Evolutionary conservation across 2,329 filamentous ascomycete genomes (phyloP).

Genomic region (Pseudogymnoascus sp.): DNA sequence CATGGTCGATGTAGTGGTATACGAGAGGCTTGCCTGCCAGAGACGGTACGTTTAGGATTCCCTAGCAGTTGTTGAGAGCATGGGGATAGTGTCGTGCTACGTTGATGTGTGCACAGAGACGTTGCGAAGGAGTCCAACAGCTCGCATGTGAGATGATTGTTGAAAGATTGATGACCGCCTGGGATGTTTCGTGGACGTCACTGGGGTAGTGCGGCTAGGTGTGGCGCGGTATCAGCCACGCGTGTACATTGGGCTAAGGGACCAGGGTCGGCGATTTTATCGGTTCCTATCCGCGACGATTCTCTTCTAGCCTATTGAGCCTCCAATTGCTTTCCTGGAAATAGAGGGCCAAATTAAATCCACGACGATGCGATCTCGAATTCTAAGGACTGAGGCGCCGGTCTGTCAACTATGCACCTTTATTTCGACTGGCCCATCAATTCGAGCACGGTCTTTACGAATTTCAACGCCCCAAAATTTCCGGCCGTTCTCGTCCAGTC

Average conservation of each 20-base stretch:
- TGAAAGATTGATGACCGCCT: conserved; percentile 9
- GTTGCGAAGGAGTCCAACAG: not conserved
- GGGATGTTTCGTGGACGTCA: conserved; percentile 10
- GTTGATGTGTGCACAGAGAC: not conserved
- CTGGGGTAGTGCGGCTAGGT: conserved; percentile 6
- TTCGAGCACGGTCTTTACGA: conserved; percentile 11
- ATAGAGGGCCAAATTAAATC: not conserved
- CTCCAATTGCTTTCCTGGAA: not conserved
- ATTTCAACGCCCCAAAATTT: conserved; percentile 14
- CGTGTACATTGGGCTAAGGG: not conserved
- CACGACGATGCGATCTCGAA: conserved; percentile 34
- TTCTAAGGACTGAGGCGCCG: conserved; percentile 25
- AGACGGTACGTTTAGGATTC: not conserved
- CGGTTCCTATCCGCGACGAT: not conserved
- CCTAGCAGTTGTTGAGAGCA: not conserved
- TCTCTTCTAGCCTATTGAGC: not conserved
- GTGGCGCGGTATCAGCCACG: conserved; percentile 9
- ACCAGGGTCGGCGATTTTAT: conserved; percentile 3
- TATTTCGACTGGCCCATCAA: conserved; percentile 18
- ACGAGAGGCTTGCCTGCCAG: not conserved
- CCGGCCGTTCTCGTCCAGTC: conserved; percentile 19
- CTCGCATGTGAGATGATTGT: not conserved
- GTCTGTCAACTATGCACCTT: conserved; percentile 39
- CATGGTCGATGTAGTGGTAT: conserved; percentile 1
- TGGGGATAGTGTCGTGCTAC: not conserved